Conservation (phyloP, 305 asterid species). For the Solanum aculeatissimum region DNA sequence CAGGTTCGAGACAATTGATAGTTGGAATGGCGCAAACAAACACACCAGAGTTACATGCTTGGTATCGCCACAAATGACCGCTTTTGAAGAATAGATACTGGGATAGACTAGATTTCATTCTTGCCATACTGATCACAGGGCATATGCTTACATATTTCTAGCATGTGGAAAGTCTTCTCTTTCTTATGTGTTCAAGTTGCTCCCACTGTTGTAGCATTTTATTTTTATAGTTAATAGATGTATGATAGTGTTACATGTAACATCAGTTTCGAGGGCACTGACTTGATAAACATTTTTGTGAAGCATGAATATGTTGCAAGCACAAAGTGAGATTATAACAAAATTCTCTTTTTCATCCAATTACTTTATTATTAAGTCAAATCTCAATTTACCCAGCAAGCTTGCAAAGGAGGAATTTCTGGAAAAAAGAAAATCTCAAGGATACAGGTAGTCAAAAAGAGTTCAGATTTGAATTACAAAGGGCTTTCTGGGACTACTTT, state of each 20-base stretch:
- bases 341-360: neutral
- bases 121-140: neutral
- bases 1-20: neutral
- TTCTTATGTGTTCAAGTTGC: neutral
- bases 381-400: neutral
- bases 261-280: neutral
- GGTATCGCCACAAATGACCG: neutral
- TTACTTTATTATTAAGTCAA: neutral
- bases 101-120: neutral
- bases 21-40: neutral
- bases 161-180: neutral
- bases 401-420: neutral
- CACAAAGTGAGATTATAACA: neutral
- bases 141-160: neutral
- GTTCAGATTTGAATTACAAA: constrained; percentile 14
- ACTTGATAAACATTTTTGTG: neutral
- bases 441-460: neutral
- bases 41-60: neutral
- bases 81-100: neutral
- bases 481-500: constrained; percentile 29
- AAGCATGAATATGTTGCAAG: neutral
- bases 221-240: neutral
- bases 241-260: neutral
- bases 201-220: neutral
- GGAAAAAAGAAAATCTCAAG: neutral